A percentile compares a stretch with the other conserved stretches of the same genome.
phyloP scores from a whole-genome alignment of 371 early-diverging fungal species.

The Apophysomyces sp. region DNA sequence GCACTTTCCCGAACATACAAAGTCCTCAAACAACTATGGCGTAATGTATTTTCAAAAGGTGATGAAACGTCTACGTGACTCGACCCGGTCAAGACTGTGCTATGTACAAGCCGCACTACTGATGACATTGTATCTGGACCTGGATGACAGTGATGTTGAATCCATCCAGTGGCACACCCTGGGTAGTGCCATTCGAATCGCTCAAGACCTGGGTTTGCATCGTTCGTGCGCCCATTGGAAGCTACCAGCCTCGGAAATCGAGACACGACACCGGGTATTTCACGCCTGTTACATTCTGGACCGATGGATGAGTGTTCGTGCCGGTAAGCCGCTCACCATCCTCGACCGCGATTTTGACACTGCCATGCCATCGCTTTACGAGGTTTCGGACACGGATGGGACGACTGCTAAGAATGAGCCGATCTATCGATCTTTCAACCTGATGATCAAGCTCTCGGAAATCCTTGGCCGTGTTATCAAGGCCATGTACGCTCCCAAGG shows the following conservation, averaged over 20 bases:
- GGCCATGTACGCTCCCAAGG: constrained; percentile 34
- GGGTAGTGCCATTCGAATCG: constrained; percentile 59
- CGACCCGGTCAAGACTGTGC: constrained; percentile 15
- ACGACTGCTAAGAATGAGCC: constrained; percentile 1
- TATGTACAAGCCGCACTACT: constrained; percentile 33
- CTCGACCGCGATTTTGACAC: constrained; percentile 43
- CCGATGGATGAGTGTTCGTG: constrained; percentile 38
- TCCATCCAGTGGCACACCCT: constrained; percentile 47
- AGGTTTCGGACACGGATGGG: constrained; percentile 9
- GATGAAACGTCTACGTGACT: constrained; percentile 18
- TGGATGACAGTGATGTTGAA: constrained; percentile 28
- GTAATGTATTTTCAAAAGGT: constrained; percentile 25
- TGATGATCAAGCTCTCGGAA: constrained; percentile 28
- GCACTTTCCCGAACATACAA: constrained; percentile 16
- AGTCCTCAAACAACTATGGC: constrained; percentile 25
- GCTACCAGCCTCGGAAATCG: constrained; percentile 44
- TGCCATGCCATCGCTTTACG: constrained; percentile 22
- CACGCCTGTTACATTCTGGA: constrained; percentile 57
- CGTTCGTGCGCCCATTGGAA: constrained; percentile 49
- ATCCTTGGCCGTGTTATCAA: constrained; percentile 31
- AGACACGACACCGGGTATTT: constrained; percentile 56
- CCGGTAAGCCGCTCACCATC: constrained; percentile 40
- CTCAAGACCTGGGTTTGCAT: constrained; percentile 63
- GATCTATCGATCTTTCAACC: constrained; percentile 22
- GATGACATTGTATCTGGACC: constrained; percentile 33